Percentiles rank a stretch among this genome's conserved stretches.
These are phyloP conservation scores for Tricholoma flavovirens DNA, from an alignment of 768 basidiomycete genomes.

Conservation along the genomic window DNA sequence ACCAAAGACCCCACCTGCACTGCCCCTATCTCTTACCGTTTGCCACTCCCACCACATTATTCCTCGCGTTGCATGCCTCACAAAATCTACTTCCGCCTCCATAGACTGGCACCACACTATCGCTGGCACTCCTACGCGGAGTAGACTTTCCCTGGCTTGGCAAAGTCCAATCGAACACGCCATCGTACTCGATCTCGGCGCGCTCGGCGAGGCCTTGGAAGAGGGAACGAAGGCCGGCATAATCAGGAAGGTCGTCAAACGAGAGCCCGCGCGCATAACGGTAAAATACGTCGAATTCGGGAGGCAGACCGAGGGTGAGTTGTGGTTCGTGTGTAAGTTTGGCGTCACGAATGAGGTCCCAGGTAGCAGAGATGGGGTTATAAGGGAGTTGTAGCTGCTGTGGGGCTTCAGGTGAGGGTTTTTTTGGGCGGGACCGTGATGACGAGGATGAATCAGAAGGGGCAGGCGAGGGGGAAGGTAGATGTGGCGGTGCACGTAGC, in stretches of 20 bases:
- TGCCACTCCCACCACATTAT: conserved; percentile 6
- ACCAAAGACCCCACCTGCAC: neutral
- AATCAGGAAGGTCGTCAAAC: conserved; percentile 88
- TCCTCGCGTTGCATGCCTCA: conserved; percentile 35
- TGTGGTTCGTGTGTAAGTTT: conserved; percentile 62
- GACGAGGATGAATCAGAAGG: conserved; percentile 14
- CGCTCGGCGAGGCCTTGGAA: conserved; percentile 57
- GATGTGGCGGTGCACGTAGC: conserved; percentile 45
- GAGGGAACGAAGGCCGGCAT: conserved; percentile 71
- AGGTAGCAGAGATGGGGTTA: conserved; percentile 60
- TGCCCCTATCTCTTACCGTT: conserved; percentile 14
- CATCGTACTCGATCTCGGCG: conserved; percentile 51
- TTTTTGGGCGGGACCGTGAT: conserved; percentile 1
- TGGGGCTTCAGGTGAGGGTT: neutral
- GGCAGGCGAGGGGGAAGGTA: conserved; percentile 22
- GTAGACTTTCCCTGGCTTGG: conserved; percentile 13
- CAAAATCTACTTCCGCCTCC: conserved; percentile 27
- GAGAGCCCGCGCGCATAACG: conserved; percentile 76
- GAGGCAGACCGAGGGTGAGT: conserved; percentile 70
- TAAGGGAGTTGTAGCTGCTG: conserved; percentile 23
- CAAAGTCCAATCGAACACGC: conserved; percentile 39
- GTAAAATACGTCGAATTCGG: conserved; percentile 78
- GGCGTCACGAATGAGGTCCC: conserved; percentile 72
- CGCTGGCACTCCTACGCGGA: conserved; percentile 15
- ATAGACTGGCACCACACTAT: conserved; percentile 6